Conservation (phyloP, 2,329 filamentous ascomycete species). For the Arthrobotrys entomopaga region DNA sequence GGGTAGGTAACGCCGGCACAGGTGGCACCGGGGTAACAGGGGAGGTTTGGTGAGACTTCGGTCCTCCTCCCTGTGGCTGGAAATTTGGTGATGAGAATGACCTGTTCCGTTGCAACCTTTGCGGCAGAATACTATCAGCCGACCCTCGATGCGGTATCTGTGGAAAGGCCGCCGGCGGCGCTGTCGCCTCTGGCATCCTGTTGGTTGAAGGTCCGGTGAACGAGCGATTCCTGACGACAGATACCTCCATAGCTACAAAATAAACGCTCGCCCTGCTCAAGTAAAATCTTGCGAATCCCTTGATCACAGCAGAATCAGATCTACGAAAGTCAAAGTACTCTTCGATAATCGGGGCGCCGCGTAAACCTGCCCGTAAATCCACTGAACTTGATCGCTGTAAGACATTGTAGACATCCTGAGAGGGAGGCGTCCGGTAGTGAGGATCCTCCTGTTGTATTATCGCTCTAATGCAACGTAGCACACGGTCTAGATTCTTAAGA, state of each 20-base stretch:
- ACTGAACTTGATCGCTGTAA: conserved; percentile 51
- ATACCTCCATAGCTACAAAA: conserved; percentile 53
- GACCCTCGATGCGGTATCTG: conserved; percentile 51
- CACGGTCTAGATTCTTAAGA: conserved; percentile 53
- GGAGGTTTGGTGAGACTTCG: conserved; percentile 14
- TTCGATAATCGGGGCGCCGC: conserved; percentile 49
- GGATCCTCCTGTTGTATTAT: conserved; percentile 54
- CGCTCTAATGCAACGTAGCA: conserved; percentile 53
- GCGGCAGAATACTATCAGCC: conserved; percentile 45
- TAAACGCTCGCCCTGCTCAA: conserved; percentile 52
- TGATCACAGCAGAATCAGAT: conserved; percentile 51
- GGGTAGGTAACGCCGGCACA: conserved; percentile 15
- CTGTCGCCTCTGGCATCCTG: conserved; percentile 38
- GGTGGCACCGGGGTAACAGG: conserved; percentile 28
- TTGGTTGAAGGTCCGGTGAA: conserved; percentile 49
- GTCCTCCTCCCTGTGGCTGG: conserved; percentile 17
- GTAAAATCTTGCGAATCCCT: conserved; percentile 52
- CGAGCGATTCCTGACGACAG: conserved; percentile 44
- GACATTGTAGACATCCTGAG: conserved; percentile 54
- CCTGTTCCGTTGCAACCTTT: conserved; percentile 40
- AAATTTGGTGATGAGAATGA: conserved; percentile 53
- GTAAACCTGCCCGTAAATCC: conserved; percentile 46
- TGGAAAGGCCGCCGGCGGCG: no score
- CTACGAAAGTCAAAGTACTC: conserved; percentile 54
- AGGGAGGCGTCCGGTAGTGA: conserved; percentile 46